Evolutionary conservation across 495 filamentous ascomycete species (phyloP), one percentile per base, ranked within the genome.

Genomic region (Penicillium fimorum): DNA sequence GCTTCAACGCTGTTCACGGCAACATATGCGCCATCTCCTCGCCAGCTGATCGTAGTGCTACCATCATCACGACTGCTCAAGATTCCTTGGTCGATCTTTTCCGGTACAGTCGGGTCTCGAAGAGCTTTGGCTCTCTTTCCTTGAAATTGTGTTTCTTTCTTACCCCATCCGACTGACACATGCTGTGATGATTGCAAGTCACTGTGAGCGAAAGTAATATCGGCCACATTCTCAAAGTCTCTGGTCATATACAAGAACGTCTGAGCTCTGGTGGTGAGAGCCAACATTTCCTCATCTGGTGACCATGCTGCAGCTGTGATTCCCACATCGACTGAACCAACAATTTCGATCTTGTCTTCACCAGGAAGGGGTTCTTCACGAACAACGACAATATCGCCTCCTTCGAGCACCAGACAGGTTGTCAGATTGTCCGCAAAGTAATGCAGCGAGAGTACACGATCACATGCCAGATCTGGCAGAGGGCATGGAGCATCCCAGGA

Each of bases 131-230:
- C 94, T 64, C 91, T 85, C 66, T 90, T 92, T 47, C 94, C 94
- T 66, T 96, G 88, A 65, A 98, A 98, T 72, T 98, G 94, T 6
- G 94, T 98, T 71, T 98, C 94, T 67, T 87, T 86, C 77, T 97
- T 97, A 57, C 94, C 94, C 94, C 94, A 98, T 50, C 94, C 94
- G 22, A 98, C 94, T 18, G 92, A 96, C 42, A 98, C 94, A 82
- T 98, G 94, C 68, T 89, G 91, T 1, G 94, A 97, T 2, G 84
- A 81, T 64, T 91, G 86, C 52, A 96, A 76, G 70, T 98, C 94
- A 24, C 91, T 87, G 4, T 74, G 63, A 4, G 81, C 80, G 60
- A 96, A 85, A 12, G 78, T 78, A 55, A 89, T 79, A 63, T 89
- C 86, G 7, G 84, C 79, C 51, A 95, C 82, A 62, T 86, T 86